phyloP scores from a whole-genome alignment of 2,329 filamentous ascomycete species.

The Fusarium devonianum region DNA sequence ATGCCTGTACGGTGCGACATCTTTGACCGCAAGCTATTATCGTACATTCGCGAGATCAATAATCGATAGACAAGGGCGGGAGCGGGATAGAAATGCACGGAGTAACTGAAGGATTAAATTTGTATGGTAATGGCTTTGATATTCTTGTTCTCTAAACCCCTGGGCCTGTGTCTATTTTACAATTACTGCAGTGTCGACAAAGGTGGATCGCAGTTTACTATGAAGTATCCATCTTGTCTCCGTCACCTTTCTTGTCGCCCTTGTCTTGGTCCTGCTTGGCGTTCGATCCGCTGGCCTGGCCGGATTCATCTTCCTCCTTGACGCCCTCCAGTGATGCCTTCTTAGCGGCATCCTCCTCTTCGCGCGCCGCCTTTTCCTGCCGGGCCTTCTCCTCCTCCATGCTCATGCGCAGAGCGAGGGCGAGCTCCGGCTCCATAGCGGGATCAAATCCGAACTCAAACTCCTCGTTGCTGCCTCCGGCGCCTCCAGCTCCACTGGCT shows the following conservation, averaged over 20 bases:
- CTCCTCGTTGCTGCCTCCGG: constrained; percentile 69
- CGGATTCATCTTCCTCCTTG: constrained; percentile 76
- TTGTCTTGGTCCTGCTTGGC: constrained; percentile 79
- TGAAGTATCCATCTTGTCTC: constrained; percentile 86
- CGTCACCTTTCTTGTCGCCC: constrained; percentile 71
- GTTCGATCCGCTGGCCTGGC: constrained; percentile 54
- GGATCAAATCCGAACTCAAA: constrained; percentile 86
- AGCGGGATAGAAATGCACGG: constrained; percentile 15
- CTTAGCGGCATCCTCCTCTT: constrained; percentile 74
- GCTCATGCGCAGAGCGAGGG: constrained; percentile 93
- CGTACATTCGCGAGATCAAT: constrained; percentile 79
- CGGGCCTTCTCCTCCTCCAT: constrained; percentile 97
- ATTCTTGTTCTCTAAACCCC: constrained; percentile 40
- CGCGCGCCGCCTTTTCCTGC: constrained; percentile 83
- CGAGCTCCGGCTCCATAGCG: constrained; percentile 89
- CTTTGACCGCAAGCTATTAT: constrained; percentile 86
- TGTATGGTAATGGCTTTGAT: constrained; percentile 38
- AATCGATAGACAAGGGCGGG: constrained; percentile 52
- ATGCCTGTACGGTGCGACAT: constrained; percentile 97
- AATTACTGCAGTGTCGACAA: constrained; percentile 45
- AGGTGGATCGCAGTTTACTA: constrained; percentile 46
- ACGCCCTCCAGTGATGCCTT: constrained; percentile 83
- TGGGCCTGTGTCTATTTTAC: constrained; percentile 44
- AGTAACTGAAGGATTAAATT: constrained; percentile 16
- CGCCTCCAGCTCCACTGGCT: constrained; percentile 62